Evolutionary conservation across 73 alveolate species (phyloP).

Genomic region (Paramecium caudatum): DNA sequence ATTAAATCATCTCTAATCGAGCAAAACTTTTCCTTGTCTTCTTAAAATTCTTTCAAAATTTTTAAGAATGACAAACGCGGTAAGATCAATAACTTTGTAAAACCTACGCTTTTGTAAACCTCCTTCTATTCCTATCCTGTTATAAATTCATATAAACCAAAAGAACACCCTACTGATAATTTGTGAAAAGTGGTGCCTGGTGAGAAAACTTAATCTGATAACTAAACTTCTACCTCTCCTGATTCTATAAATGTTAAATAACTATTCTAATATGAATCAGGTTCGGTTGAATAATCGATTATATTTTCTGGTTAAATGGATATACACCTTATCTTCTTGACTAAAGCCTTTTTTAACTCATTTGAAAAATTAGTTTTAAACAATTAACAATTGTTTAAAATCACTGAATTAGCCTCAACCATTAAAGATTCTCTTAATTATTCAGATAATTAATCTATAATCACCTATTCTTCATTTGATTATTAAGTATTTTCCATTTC

Average conservation of each 20-base stretch:
- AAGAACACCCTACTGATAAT: neutral
- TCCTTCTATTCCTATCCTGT: slow-evolving; percentile 35
- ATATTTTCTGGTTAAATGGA: slow-evolving; percentile 30
- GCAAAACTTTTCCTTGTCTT: slow-evolving; percentile 58
- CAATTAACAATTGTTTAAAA: neutral
- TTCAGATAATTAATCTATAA: slow-evolving; percentile 49
- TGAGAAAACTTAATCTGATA: neutral
- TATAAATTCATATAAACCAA: slow-evolving; percentile 46
- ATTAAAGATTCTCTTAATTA: slow-evolving; percentile 26
- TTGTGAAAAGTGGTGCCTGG: slow-evolving; percentile 10
- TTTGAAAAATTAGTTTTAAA: slow-evolving; percentile 4
- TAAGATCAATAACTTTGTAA: slow-evolving; percentile 13
- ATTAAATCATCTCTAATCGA: slow-evolving; percentile 20
- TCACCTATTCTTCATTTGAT: slow-evolving; percentile 37
- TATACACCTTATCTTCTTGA: neutral
- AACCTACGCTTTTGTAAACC: slow-evolving; percentile 48
- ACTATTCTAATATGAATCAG: neutral
- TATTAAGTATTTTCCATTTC: slow-evolving; percentile 36
- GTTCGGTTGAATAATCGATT: slow-evolving; percentile 35
- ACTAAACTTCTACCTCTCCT: slow-evolving; percentile 47
- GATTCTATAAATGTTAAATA: slow-evolving; percentile 47
- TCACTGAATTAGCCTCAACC: slow-evolving; percentile 43
- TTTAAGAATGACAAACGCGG: neutral
- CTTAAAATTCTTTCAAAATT: slow-evolving; percentile 38
- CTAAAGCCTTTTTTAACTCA: neutral